Conservation (phyloP, 768 basidiomycete species). For the Favolaschia claudopus region DNA sequence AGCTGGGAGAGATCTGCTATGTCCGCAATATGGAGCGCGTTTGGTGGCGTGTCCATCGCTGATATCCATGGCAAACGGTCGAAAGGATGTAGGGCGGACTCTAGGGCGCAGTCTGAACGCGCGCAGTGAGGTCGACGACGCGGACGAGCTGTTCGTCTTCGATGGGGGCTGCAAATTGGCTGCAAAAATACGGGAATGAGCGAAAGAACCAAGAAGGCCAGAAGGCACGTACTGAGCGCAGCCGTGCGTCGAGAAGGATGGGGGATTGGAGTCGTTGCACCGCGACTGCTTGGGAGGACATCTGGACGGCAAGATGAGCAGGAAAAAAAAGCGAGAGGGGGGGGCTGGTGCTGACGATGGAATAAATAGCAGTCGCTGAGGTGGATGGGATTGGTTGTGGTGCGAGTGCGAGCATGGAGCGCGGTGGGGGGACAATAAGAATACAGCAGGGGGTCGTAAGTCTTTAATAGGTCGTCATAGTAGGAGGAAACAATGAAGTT, state of each 20-base stretch:
- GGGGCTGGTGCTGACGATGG: slow-evolving; percentile 19
- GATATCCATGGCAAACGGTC: slow-evolving; percentile 77
- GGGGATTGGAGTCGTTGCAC: slow-evolving; percentile 32
- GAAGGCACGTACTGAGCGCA: slow-evolving; percentile 14
- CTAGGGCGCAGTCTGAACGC: slow-evolving; percentile 50
- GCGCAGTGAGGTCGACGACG: slow-evolving; percentile 51
- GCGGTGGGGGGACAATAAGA: slow-evolving; percentile 43
- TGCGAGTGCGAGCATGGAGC: slow-evolving; percentile 51
- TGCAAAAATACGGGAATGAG: not conserved
- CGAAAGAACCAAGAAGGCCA: not conserved
- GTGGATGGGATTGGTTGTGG: slow-evolving; percentile 40
- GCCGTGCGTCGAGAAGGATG: slow-evolving; percentile 28
- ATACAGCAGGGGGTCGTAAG: slow-evolving; percentile 42
- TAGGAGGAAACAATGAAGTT: not conserved
- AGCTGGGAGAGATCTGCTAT: slow-evolving; percentile 74
- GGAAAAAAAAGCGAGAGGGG: not conserved
- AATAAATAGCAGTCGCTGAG: slow-evolving; percentile 32
- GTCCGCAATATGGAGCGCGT: slow-evolving; percentile 53
- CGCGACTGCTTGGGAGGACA: slow-evolving; percentile 18
- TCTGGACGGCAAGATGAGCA: slow-evolving; percentile 16
- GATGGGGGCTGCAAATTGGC: slow-evolving; percentile 38
- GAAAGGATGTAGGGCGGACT: slow-evolving; percentile 50
- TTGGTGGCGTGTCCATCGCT: slow-evolving; percentile 56
- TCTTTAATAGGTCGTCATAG: slow-evolving; percentile 17
- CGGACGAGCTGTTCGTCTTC: slow-evolving; percentile 39